Percentiles rank a stretch among this genome's conserved stretches.
phyloP scores from a whole-genome alignment of 441 rosid genomes.

The Arabidopsis lyrata region DNA sequence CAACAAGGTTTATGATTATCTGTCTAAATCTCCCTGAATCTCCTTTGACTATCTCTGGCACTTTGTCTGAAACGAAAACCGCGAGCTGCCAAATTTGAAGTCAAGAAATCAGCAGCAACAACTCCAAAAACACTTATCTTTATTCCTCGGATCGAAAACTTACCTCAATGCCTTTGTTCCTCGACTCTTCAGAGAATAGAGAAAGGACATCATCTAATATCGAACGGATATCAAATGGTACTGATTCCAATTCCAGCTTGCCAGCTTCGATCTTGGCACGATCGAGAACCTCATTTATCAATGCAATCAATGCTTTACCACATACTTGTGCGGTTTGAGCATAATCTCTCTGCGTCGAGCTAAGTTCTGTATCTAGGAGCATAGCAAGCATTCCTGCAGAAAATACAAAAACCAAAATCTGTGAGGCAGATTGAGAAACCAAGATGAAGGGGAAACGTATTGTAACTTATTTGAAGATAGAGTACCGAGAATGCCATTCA shows the following conservation, averaged over 20 bases:
- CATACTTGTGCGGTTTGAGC: slow-evolving; percentile 96
- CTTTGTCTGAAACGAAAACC: slow-evolving; percentile 84
- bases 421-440: slow-evolving; percentile 26
- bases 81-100: slow-evolving; percentile 64
- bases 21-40: slow-evolving; percentile 98
- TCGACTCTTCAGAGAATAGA: slow-evolving; percentile 88
- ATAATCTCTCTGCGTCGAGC: slow-evolving; percentile 87
- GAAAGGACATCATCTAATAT: slow-evolving; percentile 95
- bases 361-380: slow-evolving; percentile 88
- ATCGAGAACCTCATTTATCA: slow-evolving; percentile 97
- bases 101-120: slow-evolving; percentile 30
- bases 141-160: background rate
- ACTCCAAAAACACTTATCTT: background rate
- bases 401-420: background rate
- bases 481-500: slow-evolving; percentile 98
- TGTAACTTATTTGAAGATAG: background rate
- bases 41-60: slow-evolving; percentile 83
- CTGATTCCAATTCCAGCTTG: slow-evolving; percentile 83
- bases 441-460: background rate
- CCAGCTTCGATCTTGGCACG: slow-evolving; percentile 99
- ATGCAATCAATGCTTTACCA: slow-evolving; percentile 93
- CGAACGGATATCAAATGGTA: slow-evolving; percentile 78
- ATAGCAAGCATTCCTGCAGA: slow-evolving; percentile 86
- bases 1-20: slow-evolving; percentile 93
- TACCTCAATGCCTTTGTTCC: slow-evolving; percentile 93